phyloP scores from a whole-genome alignment of 2,329 filamentous ascomycete species.

The Pseudogymnoascus sp. region DNA sequence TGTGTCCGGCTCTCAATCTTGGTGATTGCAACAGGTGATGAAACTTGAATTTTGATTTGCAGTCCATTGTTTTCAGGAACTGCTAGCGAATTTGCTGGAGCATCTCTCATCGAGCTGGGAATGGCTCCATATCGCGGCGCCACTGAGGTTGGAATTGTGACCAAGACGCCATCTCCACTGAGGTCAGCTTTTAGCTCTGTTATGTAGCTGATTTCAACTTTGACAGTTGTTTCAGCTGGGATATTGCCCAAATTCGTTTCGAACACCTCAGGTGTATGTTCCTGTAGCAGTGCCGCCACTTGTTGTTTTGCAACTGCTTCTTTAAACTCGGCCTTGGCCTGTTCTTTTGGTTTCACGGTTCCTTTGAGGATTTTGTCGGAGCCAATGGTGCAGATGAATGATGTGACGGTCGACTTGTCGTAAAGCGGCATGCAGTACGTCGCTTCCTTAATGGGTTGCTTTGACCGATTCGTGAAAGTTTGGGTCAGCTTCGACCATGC shows the following conservation, averaged over 20 bases:
- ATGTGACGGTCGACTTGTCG: conserved; percentile 61
- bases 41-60: conserved; percentile 10
- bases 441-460: conserved; percentile 33
- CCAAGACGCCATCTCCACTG: conserved; percentile 52
- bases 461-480: conserved; percentile 51
- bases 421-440: conserved; percentile 64
- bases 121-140: conserved; percentile 55
- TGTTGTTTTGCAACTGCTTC: conserved; percentile 49
- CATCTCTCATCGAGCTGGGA: conserved; percentile 25
- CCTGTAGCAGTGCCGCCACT: conserved; percentile 57
- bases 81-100: neutral
- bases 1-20: conserved; percentile 11
- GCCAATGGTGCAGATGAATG: conserved; percentile 56
- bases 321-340: conserved; percentile 51
- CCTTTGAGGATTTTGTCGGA: conserved; percentile 49
- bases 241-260: conserved; percentile 60
- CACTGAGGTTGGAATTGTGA: conserved; percentile 59
- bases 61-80: conserved; percentile 9
- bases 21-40: conserved; percentile 10
- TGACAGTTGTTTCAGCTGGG: conserved; percentile 45
- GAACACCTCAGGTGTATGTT: conserved; percentile 50
- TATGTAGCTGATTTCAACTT: conserved; percentile 56
- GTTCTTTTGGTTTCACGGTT: conserved; percentile 55
- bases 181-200: conserved; percentile 66
- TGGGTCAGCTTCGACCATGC: conserved; percentile 28